These are phyloP conservation scores for Trifolium repens DNA, from an alignment of 306 rosid species.

Conservation along the genomic window DNA sequence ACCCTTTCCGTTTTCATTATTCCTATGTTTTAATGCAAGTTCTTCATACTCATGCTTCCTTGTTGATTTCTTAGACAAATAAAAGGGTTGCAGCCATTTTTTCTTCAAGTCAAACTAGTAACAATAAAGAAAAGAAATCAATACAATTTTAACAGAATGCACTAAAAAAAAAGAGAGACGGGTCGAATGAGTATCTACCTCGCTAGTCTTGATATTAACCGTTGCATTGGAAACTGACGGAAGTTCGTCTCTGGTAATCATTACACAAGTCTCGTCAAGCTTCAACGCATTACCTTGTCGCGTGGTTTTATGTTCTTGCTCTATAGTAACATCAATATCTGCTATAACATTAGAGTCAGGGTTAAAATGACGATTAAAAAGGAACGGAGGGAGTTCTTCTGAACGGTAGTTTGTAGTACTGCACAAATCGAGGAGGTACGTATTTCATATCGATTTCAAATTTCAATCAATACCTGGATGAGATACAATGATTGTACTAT, in stretches of 20 bases:
- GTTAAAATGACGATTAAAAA: too few relatives aligned
- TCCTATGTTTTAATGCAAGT: conserved; percentile 65
- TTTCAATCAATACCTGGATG: conserved; percentile 46
- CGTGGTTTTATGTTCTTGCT: conserved; percentile 41
- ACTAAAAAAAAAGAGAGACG: neutral
- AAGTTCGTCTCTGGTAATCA: conserved; percentile 65
- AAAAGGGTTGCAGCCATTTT: conserved; percentile 59
- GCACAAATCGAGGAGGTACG: neutral
- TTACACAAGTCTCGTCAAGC: conserved; percentile 74
- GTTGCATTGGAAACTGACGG: conserved; percentile 42
- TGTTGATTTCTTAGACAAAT: conserved; percentile 57
- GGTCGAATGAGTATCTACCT: conserved; percentile 52
- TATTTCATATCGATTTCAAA: conserved; percentile 14
- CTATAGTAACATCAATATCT: conserved; percentile 38
- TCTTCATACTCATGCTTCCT: conserved; percentile 85
- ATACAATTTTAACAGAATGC: conserved; percentile 25
- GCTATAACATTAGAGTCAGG: conserved; percentile 17
- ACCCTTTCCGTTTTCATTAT: conserved; percentile 31
- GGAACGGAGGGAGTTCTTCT: too few relatives aligned
- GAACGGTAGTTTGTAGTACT: too few relatives aligned
- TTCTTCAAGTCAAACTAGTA: conserved; percentile 48
- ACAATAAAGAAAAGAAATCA: neutral
- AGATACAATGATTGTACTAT: conserved; percentile 39
- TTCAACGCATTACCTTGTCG: conserved; percentile 43
- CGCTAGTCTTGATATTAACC: conserved; percentile 45